Evolutionary conservation across 1,284 basidiomycete genomes (phyloP), one percentile per base, ranked within the genome.

Genomic region (Inonotus hispidus): DNA sequence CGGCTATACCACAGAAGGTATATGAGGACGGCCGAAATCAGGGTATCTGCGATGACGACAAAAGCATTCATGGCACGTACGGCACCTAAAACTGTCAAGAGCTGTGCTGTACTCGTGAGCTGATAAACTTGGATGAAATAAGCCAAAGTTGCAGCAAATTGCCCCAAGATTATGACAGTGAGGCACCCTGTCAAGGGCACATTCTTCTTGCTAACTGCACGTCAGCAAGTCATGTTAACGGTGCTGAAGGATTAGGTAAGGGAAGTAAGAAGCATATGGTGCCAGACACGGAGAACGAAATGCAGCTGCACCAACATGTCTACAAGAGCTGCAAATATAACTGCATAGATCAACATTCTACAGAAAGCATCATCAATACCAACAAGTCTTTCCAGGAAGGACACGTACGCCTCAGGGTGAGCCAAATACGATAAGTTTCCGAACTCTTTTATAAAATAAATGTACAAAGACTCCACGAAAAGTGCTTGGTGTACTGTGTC

Each of bases 1-100:
- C 73, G 71, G 62, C 72, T 73, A 56, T 65, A 72, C 32, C 71
- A 66, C n/a, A 79, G 66, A 8, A 78, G 68, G 19, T 73, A 59
- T 47, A 75, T 77, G 0, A 79, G 69, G 2, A 73, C 71, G 7
- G 65, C 66, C 14, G 77, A 73, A 49, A 79, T 76, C 14, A 75
- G 57, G 37, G 78, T 70, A 64, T 79, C 77, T 3, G 76, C 39
- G 7, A 60, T 46, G n/a, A 61, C 60, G 46, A 45, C 25, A 19
- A 59, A 37, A 16, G 50, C 56, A 53, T 62, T 53, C 29, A 49
- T n/a, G 14, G 49, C 52, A 2, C 46, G 43, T 35, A 21, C 43
- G n/a, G 38, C 21, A 16, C 39, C 46, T 94, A 94, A 19, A 93
- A 90, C 72, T 93, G 68, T 68, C 13, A 47, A 14, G 39, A 54